Evolutionary conservation across 164 flowering plant species (phyloP), one percentile per base, ranked within the genome.

Genomic region (Houttuynia cordata): DNA sequence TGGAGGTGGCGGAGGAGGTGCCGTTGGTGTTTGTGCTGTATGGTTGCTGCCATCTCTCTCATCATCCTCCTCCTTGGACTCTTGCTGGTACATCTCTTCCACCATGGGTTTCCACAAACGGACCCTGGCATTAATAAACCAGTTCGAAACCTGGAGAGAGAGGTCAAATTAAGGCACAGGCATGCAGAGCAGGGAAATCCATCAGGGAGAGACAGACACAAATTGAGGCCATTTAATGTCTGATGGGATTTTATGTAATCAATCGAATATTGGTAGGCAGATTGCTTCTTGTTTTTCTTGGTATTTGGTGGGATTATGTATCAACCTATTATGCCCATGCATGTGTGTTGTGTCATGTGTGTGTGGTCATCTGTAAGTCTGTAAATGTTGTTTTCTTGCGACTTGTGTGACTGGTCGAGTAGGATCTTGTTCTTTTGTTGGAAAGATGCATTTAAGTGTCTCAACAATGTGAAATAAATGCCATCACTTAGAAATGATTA

Each of bases 81-180:
- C 83, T 61, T 70, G 74, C 64, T 77, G 79, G 70, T 79, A 79
- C 76, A 79, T 79, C 61, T 79, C 83, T 60, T 79, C 83, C 42
- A 79, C 83, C 83, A 79, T 77, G 53, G 83, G 83, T 69, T 79
- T 79, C 83, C 83, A 79, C 72, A 79, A 58, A 54, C 82, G 62
- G 53, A 79, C 82, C 70, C 82, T 79, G 37, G 82, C 82, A 72
- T 79, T 79, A 40, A 79, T 79, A 69, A 79, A 79, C 82, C 82
- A 79, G 62, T 79, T 79, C 8, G 82, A 72, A 0, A 79, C 82
- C 82, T 79, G 76, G 24, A 42, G 45, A 53, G 55, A 14, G 49
- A n/a, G 12, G 7, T 14, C 17, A 5, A n/a, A n/a, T n/a, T n/a
- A 42, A 42, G 17, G 49, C 37, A 14, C 17, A 42, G 49, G 49